Evolutionary conservation across 306 rosid genomes (phyloP), one percentile per base, ranked within the genome.

Genomic region (Ormosia emarginata): DNA sequence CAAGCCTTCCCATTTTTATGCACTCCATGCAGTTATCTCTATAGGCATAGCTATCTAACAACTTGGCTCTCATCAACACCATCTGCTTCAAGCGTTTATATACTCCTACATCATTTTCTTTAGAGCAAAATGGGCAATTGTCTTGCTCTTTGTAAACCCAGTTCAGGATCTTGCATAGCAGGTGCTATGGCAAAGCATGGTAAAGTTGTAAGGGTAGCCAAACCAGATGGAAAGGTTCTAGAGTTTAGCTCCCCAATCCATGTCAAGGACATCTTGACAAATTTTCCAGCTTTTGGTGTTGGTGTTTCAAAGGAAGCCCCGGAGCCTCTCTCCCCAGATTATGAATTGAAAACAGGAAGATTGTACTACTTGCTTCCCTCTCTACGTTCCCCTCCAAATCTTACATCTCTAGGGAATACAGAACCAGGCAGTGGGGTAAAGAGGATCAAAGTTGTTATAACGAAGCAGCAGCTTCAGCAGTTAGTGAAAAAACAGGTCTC

Each of bases 401-500:
- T 72, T 67, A 18, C 77, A 24, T 41, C 81, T 33, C 3, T 7
- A 6, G 75, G 17, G 12, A 71, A 59, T 32, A 69, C 13, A 71
- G 85, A 44, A 14, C 39, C 59, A 43, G 34, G 17, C 7, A 33
- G 14, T 43, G 80, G 81, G 9, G 47, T 81, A 18, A 92, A 77
- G 86, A 89, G 97, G 80, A 82, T 93, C 69, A 91, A 89, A 70
- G 79, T 94, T 66, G 79, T 93, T 2, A 78, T 93, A 24, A 89
- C 97, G 4, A 94, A 86, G 86, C 85, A 88, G 43, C 90, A 88
- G 81, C 94, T 93, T 59, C 61, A 89, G 47, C 88, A 83, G 82
- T 77, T 94, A 5, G 84, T 93, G 87, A 65, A 74, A 32, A 81
- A 88, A 75, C 80, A 92, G 70, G 84, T 87, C 29, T 87, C 97